Base-by-base conservation (phyloP, 1,284 basidiomycete genomes). In the Volvariella surrecta region DNA sequence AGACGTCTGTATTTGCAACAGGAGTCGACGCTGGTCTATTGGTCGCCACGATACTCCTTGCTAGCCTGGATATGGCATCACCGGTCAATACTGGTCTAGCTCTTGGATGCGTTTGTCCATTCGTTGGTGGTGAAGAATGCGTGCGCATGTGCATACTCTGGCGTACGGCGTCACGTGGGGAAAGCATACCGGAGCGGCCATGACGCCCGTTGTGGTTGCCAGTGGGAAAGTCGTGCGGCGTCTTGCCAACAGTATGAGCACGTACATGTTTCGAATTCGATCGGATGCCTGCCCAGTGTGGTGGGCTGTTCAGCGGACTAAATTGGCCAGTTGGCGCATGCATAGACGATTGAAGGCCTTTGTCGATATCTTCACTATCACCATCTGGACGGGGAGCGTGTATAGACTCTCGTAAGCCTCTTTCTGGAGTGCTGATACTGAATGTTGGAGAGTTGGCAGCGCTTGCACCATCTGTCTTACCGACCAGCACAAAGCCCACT, bases 41-140 rank as follows among this genome's bases (percentile, higher is more conserved):
- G 4, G 56, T 51, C 18, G 47, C 57, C 19, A 59, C 78, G 37
- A 86, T 75, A 3, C 78, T 76, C 49, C 73, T 67, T 19, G 74
- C 76, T 24, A 87, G 58, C 45, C 68, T 67, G 8, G 82, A 77
- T 32, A 84, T 70, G 2, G 82, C 83, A 42, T 77, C 80, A 11
- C 67, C 76, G 4, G 79, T 81, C 51, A 87, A 71, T 34, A 86
- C 68, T 15, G 83, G 82, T 7, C 82, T 71, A 17, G 24, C 4
- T 35, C 34, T 6, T 35, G 34, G 6, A 4, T 19, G 34, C 15
- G 34, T 15, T 46, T 32, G 53, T 43, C 22, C 54, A 55, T 17
- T 62, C 0, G 63, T 54, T 41, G 79, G 74, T n/a, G 79, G 77
- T 11, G 80, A 70, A 0, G 82, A 84, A 50, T 79, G 79, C 37